Conservation (phyloP, 1,139 yeast species). For the Eremothecium coryli region DNA sequence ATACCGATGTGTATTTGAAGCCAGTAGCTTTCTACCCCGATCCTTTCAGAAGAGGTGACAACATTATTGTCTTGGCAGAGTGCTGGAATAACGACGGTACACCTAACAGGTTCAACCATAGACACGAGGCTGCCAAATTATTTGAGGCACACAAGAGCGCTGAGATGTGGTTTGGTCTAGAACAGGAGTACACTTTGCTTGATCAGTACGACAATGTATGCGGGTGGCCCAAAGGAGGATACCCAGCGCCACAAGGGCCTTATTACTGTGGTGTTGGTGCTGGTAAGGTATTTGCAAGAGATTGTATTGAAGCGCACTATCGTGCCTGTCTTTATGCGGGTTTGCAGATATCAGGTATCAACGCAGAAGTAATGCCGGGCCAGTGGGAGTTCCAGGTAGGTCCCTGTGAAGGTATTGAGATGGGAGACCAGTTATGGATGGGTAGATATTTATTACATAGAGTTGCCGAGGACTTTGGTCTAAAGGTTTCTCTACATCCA, state of each 20-base stretch:
- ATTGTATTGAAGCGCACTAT: constrained; percentile 97
- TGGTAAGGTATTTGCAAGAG: constrained; percentile 97
- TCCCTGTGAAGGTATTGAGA: constrained; percentile 86
- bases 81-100: constrained; percentile 99
- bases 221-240: constrained; percentile 99
- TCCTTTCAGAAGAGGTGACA: constrained; percentile 97
- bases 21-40: constrained; percentile 92
- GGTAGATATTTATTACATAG: constrained; percentile 88
- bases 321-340: constrained; percentile 95
- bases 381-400: constrained; percentile 99
- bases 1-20: constrained; percentile 88
- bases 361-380: constrained; percentile 99
- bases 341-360: constrained; percentile 83
- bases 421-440: constrained; percentile 97
- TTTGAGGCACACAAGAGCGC: constrained; percentile 86
- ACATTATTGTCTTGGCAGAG: constrained; percentile 87
- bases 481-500: constrained; percentile 97
- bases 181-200: constrained; percentile 95
- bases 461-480: constrained; percentile 98
- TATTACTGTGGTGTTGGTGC: constrained; percentile 99
- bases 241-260: constrained; percentile 99
- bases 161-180: constrained; percentile 94
- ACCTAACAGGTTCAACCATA: constrained; percentile 96
- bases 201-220: constrained; percentile 84
- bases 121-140: constrained; percentile 94